phyloP scores from a whole-genome alignment of 495 filamentous ascomycete species.

The Trichocladium antarcticum region DNA sequence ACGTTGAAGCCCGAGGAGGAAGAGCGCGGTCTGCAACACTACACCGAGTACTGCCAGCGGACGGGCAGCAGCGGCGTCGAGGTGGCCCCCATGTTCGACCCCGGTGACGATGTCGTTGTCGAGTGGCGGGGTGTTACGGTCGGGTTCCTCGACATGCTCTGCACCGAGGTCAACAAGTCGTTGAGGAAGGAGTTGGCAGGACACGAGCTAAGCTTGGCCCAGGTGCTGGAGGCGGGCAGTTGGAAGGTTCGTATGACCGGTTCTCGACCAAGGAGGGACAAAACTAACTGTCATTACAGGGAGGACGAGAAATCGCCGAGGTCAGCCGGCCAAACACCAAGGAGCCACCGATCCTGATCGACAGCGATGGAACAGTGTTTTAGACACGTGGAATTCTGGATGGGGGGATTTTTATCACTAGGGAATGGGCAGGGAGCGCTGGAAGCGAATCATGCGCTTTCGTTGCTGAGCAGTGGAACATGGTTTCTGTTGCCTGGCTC shows the following conservation, averaged over 20 bases:
- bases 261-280: background rate
- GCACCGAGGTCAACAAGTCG: constrained; percentile 57
- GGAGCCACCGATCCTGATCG: constrained; percentile 90
- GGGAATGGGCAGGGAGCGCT: background rate
- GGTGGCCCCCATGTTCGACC: constrained; percentile 66
- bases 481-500: background rate
- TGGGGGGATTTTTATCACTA: background rate
- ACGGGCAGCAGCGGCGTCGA: constrained; percentile 62
- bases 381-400: background rate
- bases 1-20: constrained; percentile 56
- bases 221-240: constrained; percentile 80
- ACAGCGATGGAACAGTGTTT: constrained; percentile 93
- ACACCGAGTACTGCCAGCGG: constrained; percentile 58
- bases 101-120: constrained; percentile 74
- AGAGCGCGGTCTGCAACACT: constrained; percentile 58
- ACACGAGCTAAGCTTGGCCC: constrained; percentile 55
- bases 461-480: background rate
- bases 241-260: constrained; percentile 65
- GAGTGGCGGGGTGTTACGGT: constrained; percentile 80
- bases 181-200: constrained; percentile 41
- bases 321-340: constrained; percentile 93
- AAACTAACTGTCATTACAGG: constrained; percentile 40
- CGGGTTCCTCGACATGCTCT: constrained; percentile 68
- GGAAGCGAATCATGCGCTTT: no score
- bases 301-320: constrained; percentile 90